These are phyloP conservation scores for Boletus reticuloceps DNA, from an alignment of 768 basidiomycete species.

Conservation along the genomic window DNA sequence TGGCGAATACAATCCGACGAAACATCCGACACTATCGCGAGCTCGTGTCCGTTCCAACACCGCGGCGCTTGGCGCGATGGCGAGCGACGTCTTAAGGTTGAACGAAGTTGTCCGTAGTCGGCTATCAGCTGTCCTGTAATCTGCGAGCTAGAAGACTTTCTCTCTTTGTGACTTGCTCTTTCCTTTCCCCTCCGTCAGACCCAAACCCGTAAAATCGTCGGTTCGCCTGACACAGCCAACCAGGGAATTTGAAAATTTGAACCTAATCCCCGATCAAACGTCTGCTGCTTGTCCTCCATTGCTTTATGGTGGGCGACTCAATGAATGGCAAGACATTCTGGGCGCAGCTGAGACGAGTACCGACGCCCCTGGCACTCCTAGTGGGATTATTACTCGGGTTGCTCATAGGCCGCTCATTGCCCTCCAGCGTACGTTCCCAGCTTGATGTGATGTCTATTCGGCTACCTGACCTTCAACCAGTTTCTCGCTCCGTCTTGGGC, in stretches of 20 bases:
- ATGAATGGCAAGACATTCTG: conserved; percentile 29
- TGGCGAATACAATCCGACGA: too few species aligned
- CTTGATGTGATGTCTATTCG: neutral
- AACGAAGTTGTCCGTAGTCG: too few species aligned
- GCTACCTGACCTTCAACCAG: conserved; percentile 12
- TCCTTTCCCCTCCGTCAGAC: neutral
- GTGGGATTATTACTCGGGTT: conserved; percentile 64
- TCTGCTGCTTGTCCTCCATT: neutral
- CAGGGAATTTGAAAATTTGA: too few species aligned
- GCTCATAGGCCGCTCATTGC: conserved; percentile 49
- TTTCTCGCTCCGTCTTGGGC: conserved; percentile 46
- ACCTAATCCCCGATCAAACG: neutral
- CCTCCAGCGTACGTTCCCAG: conserved; percentile 31
- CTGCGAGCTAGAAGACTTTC: neutral
- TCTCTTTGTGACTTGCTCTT: neutral
- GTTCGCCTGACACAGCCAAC: too few species aligned
- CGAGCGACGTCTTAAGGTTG: too few species aligned
- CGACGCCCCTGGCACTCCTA: conserved; percentile 53
- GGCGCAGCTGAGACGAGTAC: conserved; percentile 42
- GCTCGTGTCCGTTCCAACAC: neutral
- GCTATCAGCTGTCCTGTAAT: too few species aligned
- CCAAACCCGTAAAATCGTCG: too few species aligned
- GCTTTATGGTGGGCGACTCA: conserved; percentile 1
- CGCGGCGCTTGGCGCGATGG: neutral
- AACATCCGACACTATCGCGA: neutral